Percentiles rank a stretch among this genome's conserved stretches.
Evolutionary conservation across 768 basidiomycete species (phyloP).

Genomic region (Termitomyces sp.): DNA sequence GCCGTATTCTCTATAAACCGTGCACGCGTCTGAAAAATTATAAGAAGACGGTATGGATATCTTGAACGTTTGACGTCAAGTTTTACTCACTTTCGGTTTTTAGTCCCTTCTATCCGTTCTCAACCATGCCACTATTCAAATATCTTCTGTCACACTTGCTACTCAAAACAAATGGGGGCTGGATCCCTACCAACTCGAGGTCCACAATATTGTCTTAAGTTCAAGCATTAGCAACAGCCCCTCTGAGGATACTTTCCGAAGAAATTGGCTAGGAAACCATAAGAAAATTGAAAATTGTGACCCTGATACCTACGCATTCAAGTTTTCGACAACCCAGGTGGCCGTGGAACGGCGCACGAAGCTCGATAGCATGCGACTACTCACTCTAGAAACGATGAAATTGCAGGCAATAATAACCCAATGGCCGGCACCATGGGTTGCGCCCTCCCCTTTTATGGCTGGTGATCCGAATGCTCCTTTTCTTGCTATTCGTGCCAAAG

Average conservation of each 20-base stretch:
- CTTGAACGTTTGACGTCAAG: not conserved
- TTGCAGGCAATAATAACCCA: conserved; percentile 46
- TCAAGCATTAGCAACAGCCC: conserved; percentile 47
- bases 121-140: conserved; percentile 36
- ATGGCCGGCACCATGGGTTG: conserved; percentile 62
- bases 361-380: conserved; percentile 35
- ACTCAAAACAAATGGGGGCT: conserved; percentile 28
- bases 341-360: conserved; percentile 42
- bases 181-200: conserved; percentile 39
- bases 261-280: conserved; percentile 48
- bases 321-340: conserved; percentile 38
- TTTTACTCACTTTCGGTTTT: not conserved
- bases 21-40: conserved; percentile 36
- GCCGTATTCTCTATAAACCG: conserved; percentile 33
- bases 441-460: conserved; percentile 42
- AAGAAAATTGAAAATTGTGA: conserved; percentile 32
- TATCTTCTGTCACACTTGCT: conserved; percentile 47
- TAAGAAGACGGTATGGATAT: conserved; percentile 34
- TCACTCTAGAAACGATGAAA: conserved; percentile 37
- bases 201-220: conserved; percentile 38
- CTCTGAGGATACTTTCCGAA: conserved; percentile 41
- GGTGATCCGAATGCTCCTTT: conserved; percentile 61
- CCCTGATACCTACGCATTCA: conserved; percentile 47
- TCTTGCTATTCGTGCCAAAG: conserved; percentile 41
- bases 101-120: conserved; percentile 49